Evolutionary conservation across 2,329 filamentous ascomycete genomes (phyloP).

Genomic region (Pseudogymnoascus sp.): DNA sequence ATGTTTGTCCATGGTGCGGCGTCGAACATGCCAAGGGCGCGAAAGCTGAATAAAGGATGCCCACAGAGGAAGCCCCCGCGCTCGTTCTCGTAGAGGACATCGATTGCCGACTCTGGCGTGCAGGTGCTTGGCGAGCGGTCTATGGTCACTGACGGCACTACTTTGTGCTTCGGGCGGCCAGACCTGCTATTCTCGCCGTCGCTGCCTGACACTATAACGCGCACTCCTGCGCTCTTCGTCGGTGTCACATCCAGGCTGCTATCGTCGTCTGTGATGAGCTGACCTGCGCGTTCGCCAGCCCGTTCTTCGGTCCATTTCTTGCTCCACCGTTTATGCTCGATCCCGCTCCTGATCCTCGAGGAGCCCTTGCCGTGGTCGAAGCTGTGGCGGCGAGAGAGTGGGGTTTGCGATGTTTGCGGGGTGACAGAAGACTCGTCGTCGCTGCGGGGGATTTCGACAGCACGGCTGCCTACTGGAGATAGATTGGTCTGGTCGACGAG

Average conservation of each 20-base stretch:
- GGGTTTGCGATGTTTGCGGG: neutral
- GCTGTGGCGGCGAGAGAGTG: neutral
- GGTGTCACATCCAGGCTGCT: neutral
- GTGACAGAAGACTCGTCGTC: neutral
- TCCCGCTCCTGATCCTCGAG: neutral
- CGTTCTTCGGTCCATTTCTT: slow-evolving; percentile 7
- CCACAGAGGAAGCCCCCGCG: slow-evolving; percentile 85
- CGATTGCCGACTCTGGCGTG: slow-evolving; percentile 49
- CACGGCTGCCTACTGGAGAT: slow-evolving; percentile 15
- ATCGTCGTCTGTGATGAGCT: neutral
- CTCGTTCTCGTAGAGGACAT: slow-evolving; percentile 93
- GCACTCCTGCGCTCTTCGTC: neutral
- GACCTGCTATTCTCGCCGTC: neutral
- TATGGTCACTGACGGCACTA: neutral
- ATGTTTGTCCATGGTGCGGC: slow-evolving; percentile 78
- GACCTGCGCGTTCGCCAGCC: neutral
- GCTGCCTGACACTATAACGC: neutral
- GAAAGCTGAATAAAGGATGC: slow-evolving; percentile 77
- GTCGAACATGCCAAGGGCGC: slow-evolving; percentile 77
- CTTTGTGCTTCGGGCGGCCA: neutral
- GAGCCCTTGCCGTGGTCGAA: neutral
- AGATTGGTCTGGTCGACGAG: slow-evolving; percentile 45
- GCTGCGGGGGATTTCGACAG: slow-evolving; percentile 8
- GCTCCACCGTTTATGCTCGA: slow-evolving; percentile 4
- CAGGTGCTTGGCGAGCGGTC: slow-evolving; percentile 23